Conservation (phyloP, 2,329 filamentous ascomycete genomes). For the Calonectria pauciramosa region DNA sequence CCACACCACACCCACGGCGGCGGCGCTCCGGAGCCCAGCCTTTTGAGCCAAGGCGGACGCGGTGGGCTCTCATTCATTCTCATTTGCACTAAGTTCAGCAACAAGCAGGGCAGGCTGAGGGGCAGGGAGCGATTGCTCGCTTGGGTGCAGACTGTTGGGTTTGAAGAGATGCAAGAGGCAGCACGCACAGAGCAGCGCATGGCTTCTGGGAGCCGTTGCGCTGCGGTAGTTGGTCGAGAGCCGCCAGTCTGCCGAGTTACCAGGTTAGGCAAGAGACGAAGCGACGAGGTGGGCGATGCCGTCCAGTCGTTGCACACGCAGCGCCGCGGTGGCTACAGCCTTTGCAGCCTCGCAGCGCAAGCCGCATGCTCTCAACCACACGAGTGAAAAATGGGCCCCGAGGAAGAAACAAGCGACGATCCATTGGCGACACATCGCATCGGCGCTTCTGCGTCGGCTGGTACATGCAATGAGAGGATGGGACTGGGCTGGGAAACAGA, state of each 20-base stretch:
- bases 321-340: background rate
- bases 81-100: slow-evolving; percentile 15
- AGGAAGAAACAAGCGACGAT: slow-evolving; percentile 8
- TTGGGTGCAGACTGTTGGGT: background rate
- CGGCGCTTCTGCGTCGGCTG: slow-evolving; percentile 9
- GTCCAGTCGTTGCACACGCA: background rate
- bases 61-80: slow-evolving; percentile 16
- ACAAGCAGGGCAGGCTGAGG: background rate
- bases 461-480: slow-evolving; percentile 2
- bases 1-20: slow-evolving; percentile 33
- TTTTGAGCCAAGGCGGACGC: slow-evolving; percentile 28
- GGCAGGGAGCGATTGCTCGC: background rate
- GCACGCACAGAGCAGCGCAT: background rate
- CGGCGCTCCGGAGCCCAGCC: slow-evolving; percentile 30
- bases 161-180: background rate
- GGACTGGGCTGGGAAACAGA: slow-evolving; percentile 5
- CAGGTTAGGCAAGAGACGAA: slow-evolving; percentile 18
- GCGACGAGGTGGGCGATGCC: slow-evolving; percentile 6
- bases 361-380: slow-evolving; percentile 5
- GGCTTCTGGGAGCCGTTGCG: background rate
- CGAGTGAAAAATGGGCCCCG: background rate
- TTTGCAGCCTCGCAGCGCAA: slow-evolving; percentile 4
- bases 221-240: slow-evolving; percentile 23
- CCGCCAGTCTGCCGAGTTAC: slow-evolving; percentile 15
- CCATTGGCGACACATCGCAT: background rate